phyloP scores from a whole-genome alignment of 2,329 filamentous ascomycete species.

The Thielaviopsis musarum region DNA sequence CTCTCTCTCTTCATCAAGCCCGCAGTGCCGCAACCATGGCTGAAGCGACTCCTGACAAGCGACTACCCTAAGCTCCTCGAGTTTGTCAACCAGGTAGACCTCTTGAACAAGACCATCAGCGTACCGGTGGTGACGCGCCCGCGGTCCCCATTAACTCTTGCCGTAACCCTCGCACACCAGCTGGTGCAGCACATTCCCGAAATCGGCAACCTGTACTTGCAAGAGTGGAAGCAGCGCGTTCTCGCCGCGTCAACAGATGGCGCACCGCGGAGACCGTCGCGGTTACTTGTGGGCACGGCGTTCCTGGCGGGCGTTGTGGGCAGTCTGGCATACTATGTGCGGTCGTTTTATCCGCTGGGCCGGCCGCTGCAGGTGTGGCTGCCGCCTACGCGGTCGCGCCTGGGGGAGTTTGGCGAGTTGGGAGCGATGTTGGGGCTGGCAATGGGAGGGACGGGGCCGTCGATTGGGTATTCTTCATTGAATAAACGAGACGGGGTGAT shows the following conservation, averaged over 20 bases:
- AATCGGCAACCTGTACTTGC: conserved; percentile 17
- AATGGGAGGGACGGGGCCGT: conserved; percentile 1
- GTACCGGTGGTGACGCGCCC: conserved; percentile 18
- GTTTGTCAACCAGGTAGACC: conserved; percentile 5
- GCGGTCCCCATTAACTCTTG: background rate
- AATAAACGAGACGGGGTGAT: background rate
- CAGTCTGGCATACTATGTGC: conserved; percentile 22
- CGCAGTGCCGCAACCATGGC: conserved; percentile 28
- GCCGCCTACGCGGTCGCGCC: conserved; percentile 17
- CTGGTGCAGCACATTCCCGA: conserved; percentile 18
- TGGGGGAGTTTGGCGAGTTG: conserved; percentile 30
- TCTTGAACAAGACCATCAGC: conserved; percentile 14
- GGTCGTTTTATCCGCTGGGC: conserved; percentile 28
- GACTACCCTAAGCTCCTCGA: conserved; percentile 16
- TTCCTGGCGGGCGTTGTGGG: conserved; percentile 23
- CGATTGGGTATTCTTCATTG: conserved; percentile 1
- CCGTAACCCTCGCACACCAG: background rate
- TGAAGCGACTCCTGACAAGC: conserved; percentile 18
- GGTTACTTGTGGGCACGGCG: conserved; percentile 16
- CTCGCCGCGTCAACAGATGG: background rate
- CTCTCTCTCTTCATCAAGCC: conserved; percentile 51
- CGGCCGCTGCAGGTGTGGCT: conserved; percentile 27
- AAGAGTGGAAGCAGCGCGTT: conserved; percentile 19
- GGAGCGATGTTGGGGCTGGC: conserved; percentile 26
- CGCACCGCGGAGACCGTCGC: conserved; percentile 7